phyloP scores from a whole-genome alignment of 805 yeast genomes.

The Cyberlindnera mrakii region DNA sequence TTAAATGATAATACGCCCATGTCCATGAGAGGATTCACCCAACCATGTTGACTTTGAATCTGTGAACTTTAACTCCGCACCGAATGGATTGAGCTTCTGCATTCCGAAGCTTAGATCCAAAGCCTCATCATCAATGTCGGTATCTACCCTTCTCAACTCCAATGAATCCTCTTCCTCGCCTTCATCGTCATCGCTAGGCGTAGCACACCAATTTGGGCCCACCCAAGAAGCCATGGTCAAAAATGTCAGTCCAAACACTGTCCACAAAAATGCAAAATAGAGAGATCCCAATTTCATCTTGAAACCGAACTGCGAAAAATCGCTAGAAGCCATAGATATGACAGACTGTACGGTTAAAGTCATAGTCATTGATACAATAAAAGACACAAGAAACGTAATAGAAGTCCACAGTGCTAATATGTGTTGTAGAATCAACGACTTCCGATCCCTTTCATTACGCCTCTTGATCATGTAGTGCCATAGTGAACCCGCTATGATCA shows the following conservation, averaged over 20 bases:
- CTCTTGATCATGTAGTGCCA: conserved; percentile 21
- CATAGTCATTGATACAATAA: conserved; percentile 27
- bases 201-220: conserved; percentile 49
- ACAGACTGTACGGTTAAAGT: conserved; percentile 23
- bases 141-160: neutral
- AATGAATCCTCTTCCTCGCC: conserved; percentile 5
- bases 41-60: no score
- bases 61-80: no score
- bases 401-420: conserved; percentile 31
- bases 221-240: conserved; percentile 28
- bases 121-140: neutral
- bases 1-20: no score
- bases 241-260: conserved; percentile 21
- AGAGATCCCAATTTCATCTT: conserved; percentile 33
- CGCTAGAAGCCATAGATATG: conserved; percentile 11
- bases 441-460: neutral
- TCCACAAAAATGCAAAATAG: conserved; percentile 40
- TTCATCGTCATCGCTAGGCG: conserved; percentile 26
- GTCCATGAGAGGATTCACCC: no score
- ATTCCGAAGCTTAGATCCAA: neutral
- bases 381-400: conserved; percentile 27
- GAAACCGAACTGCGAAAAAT: conserved; percentile 43
- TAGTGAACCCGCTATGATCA: conserved; percentile 26
- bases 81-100: no score
- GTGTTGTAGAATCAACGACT: conserved; percentile 27